Evolutionary conservation across 1,284 basidiomycete genomes (phyloP).

Genomic region (Papiliotrema fonsecae): DNA sequence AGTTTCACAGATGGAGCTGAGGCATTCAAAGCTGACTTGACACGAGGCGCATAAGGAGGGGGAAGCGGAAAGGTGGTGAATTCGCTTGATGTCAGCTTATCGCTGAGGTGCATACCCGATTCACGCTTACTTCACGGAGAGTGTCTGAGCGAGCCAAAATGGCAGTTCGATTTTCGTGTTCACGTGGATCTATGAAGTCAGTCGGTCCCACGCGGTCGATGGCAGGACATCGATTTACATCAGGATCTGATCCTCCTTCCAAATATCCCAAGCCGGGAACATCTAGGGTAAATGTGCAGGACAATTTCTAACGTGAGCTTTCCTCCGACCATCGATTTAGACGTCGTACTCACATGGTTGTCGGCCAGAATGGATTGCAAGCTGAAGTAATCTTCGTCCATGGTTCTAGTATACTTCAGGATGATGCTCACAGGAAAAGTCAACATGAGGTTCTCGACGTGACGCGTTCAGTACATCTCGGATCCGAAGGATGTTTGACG

Average conservation of each 20-base stretch:
- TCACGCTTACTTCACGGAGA: slow-evolving; percentile 66
- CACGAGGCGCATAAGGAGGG: slow-evolving; percentile 64
- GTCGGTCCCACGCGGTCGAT: slow-evolving; percentile 3
- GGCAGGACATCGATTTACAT: slow-evolving; percentile 53
- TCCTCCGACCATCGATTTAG: too few relatives aligned
- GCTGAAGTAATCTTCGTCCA: slow-evolving; percentile 81
- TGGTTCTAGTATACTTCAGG: too few relatives aligned
- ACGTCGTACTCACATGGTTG: slow-evolving; percentile 66
- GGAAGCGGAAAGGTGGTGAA: slow-evolving; percentile 83
- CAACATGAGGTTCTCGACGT: background rate
- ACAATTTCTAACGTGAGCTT: slow-evolving; percentile 62
- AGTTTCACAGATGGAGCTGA: slow-evolving; percentile 74
- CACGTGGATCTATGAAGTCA: slow-evolving; percentile 60
- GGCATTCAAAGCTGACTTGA: slow-evolving; percentile 77
- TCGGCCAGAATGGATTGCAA: slow-evolving; percentile 81
- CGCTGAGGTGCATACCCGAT: background rate
- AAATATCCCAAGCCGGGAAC: slow-evolving; percentile 83
- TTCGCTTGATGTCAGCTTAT: slow-evolving; percentile 54
- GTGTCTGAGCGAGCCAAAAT: slow-evolving; percentile 77
- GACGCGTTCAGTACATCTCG: slow-evolving; percentile 1
- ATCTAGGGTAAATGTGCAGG: slow-evolving; percentile 79
- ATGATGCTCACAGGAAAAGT: too few relatives aligned
- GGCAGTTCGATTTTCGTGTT: slow-evolving; percentile 71
- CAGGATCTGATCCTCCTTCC: slow-evolving; percentile 71
- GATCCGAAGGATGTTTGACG: background rate